Evolutionary conservation across 2,329 filamentous ascomycete species (phyloP), one percentile per base, ranked within the genome.

Genomic region (Fonsecaea nubica): DNA sequence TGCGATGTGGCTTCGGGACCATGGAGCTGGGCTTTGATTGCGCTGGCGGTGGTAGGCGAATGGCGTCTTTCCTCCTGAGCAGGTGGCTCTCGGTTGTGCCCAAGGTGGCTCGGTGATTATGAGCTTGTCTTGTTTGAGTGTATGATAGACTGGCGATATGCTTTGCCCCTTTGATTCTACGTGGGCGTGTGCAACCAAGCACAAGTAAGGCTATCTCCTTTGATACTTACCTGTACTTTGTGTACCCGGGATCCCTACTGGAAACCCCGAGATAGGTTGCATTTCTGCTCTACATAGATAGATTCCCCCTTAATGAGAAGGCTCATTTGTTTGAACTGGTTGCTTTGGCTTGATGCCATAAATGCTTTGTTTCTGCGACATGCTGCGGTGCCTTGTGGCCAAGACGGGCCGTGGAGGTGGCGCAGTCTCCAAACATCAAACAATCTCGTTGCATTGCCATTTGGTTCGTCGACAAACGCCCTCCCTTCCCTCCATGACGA

Each of bases 81-180:
- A 38, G 53, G 48, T 45, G 45, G 58, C 60, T 63, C 59, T 42
- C 62, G 40, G 32, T 63, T 36, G 55, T 53, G 53, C 62, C 32
- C 61, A 38, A 56, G 68, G 68, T 64, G 68, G 63, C 52, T 62
- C 50, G 52, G 40, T 64, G 63, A 61, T 55, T 52, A 68, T 64
- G 59, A 66, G 65, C 36, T 63, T 64, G 18, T 40, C 52, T 60
- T 60, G 54, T 63, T 60, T 59, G 57, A 65, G 62, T 70, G 68
- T 70, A 70, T 70, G 65, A 70, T 70, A 70, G 68, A 70, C 65
- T 63, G 48, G 60, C 30, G 50, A 62, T 66, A 66, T 64, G 65
- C 32, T 63, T 64, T 38, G 25, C 45, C 30, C 61, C 59, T 64
- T 25, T 25, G 25, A 25, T 36, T 42, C 18, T 10, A 32, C 40